Conservation (phyloP, 495 filamentous ascomycete species). For the Parathielavia appendiculata region DNA sequence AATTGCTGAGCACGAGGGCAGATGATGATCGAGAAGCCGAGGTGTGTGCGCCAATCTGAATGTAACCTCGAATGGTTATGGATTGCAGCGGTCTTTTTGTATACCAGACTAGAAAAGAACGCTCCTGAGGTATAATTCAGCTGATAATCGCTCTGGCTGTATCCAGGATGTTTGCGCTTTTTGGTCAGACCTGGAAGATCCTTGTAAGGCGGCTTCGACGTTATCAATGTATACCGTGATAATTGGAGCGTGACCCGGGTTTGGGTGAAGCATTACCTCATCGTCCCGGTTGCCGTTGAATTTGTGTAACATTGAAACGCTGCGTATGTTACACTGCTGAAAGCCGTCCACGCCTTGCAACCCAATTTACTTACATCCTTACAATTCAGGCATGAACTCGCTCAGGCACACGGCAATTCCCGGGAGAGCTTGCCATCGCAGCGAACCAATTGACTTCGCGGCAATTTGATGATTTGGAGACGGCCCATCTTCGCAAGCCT, state of each 20-base stretch:
- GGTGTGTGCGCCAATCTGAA: background rate
- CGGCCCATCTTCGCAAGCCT: slow-evolving; percentile 3
- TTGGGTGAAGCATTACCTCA: slow-evolving; percentile 10
- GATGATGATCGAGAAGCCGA: background rate
- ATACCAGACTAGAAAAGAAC: background rate
- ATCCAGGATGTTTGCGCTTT: no score
- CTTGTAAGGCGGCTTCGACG: background rate
- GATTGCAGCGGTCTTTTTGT: background rate
- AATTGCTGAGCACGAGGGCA: slow-evolving; percentile 10
- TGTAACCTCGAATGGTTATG: no score
- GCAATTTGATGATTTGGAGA: slow-evolving; percentile 24
- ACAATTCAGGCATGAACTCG: slow-evolving; percentile 4
- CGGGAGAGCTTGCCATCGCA: slow-evolving; percentile 9
- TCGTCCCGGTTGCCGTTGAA: background rate
- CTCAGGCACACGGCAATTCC: slow-evolving; percentile 18
- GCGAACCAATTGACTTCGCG: slow-evolving; percentile 17
- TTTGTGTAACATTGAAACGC: background rate
- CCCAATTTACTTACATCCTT: no score
- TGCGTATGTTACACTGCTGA: background rate
- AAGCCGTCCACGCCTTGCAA: background rate
- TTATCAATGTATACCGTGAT: background rate
- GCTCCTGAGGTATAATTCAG: no score
- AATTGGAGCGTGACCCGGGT: background rate
- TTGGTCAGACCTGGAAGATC: background rate
- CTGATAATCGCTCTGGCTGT: no score